A percentile compares a stretch with the other conserved stretches of the same genome.
These are phyloP conservation scores for Termitomyces sp. DNA, from an alignment of 768 basidiomycete species.

Conservation along the genomic window DNA sequence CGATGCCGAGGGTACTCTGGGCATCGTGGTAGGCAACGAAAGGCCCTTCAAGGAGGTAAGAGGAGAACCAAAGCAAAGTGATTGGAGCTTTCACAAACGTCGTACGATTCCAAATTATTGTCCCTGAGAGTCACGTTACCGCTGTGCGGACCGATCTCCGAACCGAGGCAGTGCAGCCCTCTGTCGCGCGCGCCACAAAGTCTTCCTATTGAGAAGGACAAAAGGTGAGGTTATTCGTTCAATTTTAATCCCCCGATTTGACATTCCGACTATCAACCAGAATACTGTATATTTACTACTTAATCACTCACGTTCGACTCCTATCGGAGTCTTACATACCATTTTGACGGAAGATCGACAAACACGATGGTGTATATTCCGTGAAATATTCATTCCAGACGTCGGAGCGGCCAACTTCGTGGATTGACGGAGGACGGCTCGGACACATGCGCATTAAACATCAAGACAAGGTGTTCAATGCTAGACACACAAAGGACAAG, in stretches of 20 bases:
- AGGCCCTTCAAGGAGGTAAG: neutral
- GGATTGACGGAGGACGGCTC: neutral
- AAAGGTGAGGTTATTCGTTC: neutral
- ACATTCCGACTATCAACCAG: neutral
- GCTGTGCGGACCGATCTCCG: neutral
- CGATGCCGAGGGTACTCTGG: conserved; percentile 49
- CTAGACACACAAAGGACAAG: neutral
- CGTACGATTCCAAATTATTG: conserved; percentile 7
- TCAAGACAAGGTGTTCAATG: neutral
- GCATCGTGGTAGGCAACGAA: conserved; percentile 33
- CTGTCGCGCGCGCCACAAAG: neutral
- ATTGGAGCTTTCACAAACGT: neutral
- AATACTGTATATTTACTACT: neutral
- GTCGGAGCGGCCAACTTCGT: neutral
- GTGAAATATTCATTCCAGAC: neutral
- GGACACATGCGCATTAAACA: too few relatives aligned
- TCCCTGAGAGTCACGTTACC: conserved; percentile 7
- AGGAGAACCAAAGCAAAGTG: neutral
- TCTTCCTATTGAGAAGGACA: neutral
- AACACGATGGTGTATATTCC: neutral
- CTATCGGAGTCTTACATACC: neutral
- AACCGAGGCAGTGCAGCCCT: neutral
- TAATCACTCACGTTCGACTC: neutral
- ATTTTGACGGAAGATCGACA: neutral
- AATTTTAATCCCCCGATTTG: neutral